Conservation (phyloP, 371 early-diverging fungal genomes). For the Parasitella parasitica region DNA sequence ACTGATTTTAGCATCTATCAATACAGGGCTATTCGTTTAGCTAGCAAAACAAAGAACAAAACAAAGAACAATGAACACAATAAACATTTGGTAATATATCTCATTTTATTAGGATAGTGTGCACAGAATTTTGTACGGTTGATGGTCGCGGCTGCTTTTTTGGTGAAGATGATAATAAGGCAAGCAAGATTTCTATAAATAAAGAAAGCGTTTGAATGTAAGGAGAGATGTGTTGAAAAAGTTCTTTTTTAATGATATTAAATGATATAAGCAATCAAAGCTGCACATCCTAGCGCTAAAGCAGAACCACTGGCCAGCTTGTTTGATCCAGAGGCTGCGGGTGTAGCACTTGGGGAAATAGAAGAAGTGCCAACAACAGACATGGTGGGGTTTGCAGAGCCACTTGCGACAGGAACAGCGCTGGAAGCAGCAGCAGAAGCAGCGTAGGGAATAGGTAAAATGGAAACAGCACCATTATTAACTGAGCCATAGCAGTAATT, state of each 20-base stretch:
- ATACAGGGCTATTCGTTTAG: neutral
- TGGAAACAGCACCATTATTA: conserved; percentile 3
- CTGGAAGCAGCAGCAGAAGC: conserved; percentile 7
- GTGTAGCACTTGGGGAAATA: neutral
- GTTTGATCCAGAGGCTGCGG: conserved; percentile 6
- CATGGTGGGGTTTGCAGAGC: neutral
- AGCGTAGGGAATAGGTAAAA: conserved; percentile 23
- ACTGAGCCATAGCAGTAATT: conserved; percentile 42
- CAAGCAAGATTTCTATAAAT: too few relatives aligned
- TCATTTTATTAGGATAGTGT: neutral
- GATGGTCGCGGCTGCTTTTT: too few relatives aligned
- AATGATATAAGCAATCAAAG: conserved; percentile 12
- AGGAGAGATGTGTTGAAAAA: too few relatives aligned
- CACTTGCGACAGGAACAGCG: neutral
- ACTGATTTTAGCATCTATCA: neutral
- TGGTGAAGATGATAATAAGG: too few relatives aligned
- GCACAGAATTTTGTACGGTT: too few relatives aligned
- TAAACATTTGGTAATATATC: neutral
- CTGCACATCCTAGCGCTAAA: conserved; percentile 4
- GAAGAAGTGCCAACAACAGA: conserved; percentile 17
- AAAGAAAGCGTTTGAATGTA: neutral
- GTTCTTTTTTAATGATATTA: neutral
- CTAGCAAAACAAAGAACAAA: neutral
- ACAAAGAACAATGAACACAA: neutral
- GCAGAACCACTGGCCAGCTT: neutral